Evolutionary conservation across 352 stramenopile genomes (phyloP), one percentile per base, ranked within the genome.

Genomic region (Pythium dissimile): DNA sequence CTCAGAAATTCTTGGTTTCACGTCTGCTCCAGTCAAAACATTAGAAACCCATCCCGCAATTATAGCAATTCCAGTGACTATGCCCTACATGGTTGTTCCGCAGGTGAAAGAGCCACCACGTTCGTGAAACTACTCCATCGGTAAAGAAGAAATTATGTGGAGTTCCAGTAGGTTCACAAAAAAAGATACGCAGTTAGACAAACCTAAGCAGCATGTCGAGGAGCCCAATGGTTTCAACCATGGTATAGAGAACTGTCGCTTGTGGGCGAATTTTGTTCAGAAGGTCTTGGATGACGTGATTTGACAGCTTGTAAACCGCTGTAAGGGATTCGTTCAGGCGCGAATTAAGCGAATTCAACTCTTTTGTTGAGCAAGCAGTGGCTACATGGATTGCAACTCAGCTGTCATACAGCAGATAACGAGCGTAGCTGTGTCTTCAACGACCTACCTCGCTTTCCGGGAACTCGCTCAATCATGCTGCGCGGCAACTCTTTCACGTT

Each of bases 121-220:
- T 96, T 92, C 16, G 89, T 84, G 55, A 98, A 97, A 39, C 89
- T 95, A 16, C 51, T 26, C 13, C 35, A 41, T 5, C 5, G 13
- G 12, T 20, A 41, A 13, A 37, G 13, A 37, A 37, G 13, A 37
- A 37, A 24, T 46, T 7, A 23, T 34, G 3, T 11, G 23, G 2
- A 21, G 23, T 7, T 21, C 21, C 23, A 49, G 42, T 49, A n/a
- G 12, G 5, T n/a, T 31, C 6, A 3, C 3, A n/a, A 20, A 38
- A 55, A 23, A 26, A 35, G n/a, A 16, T 34, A n/a, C 20, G 20
- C 12, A 44, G 5, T 7, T 10, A 28, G 3, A 34, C 26, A 50
- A 60, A 94, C 86, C 86, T 94, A 21, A 96, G 67, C 10, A 97
- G 70, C 86, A 98, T 96, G 46, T 98, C 92, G 20, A 98, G 68